A percentile compares a stretch with the other conserved stretches of the same genome.
Conservation (phyloP, 805 yeast species). For the Zygotorulaspora chibaensis region DNA sequence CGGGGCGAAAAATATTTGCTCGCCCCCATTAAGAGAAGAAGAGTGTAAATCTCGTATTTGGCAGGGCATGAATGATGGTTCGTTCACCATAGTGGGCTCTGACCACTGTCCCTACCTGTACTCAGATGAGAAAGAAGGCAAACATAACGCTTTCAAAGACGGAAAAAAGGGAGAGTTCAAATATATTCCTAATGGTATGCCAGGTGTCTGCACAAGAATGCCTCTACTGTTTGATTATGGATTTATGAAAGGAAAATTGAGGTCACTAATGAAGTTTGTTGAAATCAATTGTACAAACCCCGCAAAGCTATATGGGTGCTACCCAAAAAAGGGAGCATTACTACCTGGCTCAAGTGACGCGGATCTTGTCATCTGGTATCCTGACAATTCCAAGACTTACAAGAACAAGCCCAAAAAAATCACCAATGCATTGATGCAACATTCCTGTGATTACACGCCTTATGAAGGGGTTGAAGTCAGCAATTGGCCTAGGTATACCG, state of each 20-base stretch:
- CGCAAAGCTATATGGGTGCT: slow-evolving; percentile 44
- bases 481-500: slow-evolving; percentile 46
- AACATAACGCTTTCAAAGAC: slow-evolving; percentile 41
- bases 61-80: slow-evolving; percentile 44
- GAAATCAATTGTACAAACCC: slow-evolving; percentile 45
- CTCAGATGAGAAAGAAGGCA: slow-evolving; percentile 41
- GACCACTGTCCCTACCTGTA: slow-evolving; percentile 45
- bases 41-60: slow-evolving; percentile 39
- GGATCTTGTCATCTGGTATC: slow-evolving; percentile 47
- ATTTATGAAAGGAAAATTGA: slow-evolving; percentile 39
- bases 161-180: slow-evolving; percentile 37
- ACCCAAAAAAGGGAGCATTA: slow-evolving; percentile 40
- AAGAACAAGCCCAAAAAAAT: slow-evolving; percentile 14
- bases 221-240: slow-evolving; percentile 44
- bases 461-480: slow-evolving; percentile 39
- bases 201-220: slow-evolving; percentile 47
- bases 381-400: slow-evolving; percentile 31
- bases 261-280: slow-evolving; percentile 40
- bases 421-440: slow-evolving; percentile 34
- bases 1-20: slow-evolving; percentile 49
- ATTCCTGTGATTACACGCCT: slow-evolving; percentile 40
- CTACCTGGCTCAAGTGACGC: slow-evolving; percentile 46
- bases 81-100: slow-evolving; percentile 43
- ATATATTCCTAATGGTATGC: slow-evolving; percentile 46
- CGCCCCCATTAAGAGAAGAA: slow-evolving; percentile 46